Base-by-base conservation (phyloP, 208 protist genomes). In the Leishmania tarentolae region DNA sequence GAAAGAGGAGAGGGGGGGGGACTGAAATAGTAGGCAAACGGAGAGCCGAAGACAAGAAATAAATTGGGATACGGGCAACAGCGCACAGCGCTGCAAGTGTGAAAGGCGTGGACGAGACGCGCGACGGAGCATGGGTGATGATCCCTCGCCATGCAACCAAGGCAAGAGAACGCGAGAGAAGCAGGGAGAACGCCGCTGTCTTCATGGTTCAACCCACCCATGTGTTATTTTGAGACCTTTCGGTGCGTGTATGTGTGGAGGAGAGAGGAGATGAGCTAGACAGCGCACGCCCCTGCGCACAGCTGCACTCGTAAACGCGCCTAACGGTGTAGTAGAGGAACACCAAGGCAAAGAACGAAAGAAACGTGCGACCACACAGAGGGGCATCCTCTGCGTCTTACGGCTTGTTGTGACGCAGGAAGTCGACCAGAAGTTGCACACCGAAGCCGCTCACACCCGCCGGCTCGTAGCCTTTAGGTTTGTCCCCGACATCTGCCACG, bases 391-490 rank as follows among this genome's bases (percentile, higher is more conserved):
- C 46, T 40, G 37, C 35, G 40, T 3, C 66, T 69, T 53, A 63
- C 56, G 75, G 59, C 70, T 81, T 83, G 42, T 84, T 84, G 40
- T 50, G 75, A 50, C 91, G 88, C 35, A 95, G 81, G 85, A 88
- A 94, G 81, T 97, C 93, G 46, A 95, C 80, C 3, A 97, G 85
- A 46, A 96, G 83, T 85, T 96, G 89, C 46, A 97, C 94, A 13
- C 94, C 94, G 79, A 91, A 97, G 46, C 94, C 94, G 19, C 92
- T 91, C 31, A 90, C 93, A 24, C 92, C 93, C 21, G 91, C 90
- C 17, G 93, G 93, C 46, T 92, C 76, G 75, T 87, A 90, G 50
- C 87, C 90, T 73, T 90, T 88, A n/a, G 88, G 87, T 78, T 91
- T 94, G 70, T 95, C 91, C 0, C 91, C 90, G 9, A 78, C 81